Conservation (phyloP, 148 eudicot genomes). For the Suaeda aralocaspica region DNA sequence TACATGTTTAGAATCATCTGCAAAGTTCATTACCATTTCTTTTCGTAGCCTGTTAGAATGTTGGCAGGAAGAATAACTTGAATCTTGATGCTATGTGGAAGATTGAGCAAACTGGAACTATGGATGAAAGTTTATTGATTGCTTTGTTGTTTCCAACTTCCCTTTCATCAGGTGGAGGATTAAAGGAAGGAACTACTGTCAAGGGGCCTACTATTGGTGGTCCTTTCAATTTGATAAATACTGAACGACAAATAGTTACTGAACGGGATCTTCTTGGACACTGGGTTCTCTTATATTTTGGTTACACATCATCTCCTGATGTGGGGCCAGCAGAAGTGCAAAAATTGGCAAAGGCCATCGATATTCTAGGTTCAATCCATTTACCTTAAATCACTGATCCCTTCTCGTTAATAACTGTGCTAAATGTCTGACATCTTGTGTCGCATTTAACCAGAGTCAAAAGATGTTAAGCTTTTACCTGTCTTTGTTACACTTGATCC, state of each 20-base stretch:
- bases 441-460: slow-evolving; percentile 45
- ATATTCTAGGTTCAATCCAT: slow-evolving; percentile 51
- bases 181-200: slow-evolving; percentile 35
- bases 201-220: slow-evolving; percentile 82
- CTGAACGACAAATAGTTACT: slow-evolving; percentile 54
- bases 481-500: slow-evolving; percentile 88
- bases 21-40: too few species aligned
- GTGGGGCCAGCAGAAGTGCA: slow-evolving; percentile 79
- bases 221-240: slow-evolving; percentile 76
- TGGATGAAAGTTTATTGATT: neutral
- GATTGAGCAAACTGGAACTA: neutral
- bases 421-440: slow-evolving; percentile 20
- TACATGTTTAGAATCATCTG: neutral
- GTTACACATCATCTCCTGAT: slow-evolving; percentile 97
- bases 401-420: slow-evolving; percentile 8
- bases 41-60: too few species aligned
- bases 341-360: slow-evolving; percentile 66
- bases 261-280: slow-evolving; percentile 61
- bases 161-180: slow-evolving; percentile 49
- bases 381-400: neutral
- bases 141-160: slow-evolving; percentile 12
- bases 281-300: slow-evolving; percentile 88
- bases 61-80: too few species aligned
- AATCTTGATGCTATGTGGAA: slow-evolving; percentile 2
- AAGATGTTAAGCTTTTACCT: slow-evolving; percentile 61